Conservation (phyloP, 345 rosid species). For the Clausena lansium region DNA sequence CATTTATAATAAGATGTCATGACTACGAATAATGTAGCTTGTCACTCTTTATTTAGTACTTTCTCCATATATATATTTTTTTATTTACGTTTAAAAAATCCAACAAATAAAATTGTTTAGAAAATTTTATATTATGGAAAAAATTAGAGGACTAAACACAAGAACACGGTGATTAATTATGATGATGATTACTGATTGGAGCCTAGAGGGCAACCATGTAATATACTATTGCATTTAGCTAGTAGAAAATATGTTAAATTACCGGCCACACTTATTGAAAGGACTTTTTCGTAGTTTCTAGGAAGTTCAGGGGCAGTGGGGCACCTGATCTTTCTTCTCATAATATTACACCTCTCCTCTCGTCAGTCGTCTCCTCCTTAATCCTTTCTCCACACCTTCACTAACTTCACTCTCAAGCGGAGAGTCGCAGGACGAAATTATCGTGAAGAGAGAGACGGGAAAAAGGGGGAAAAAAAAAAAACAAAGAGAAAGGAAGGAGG, state of each 20-base stretch:
- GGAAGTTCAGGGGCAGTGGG: constrained; percentile 6
- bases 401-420: constrained; percentile 7
- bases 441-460: background rate
- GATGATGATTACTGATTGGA: no score
- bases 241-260: background rate
- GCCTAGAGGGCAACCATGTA: no score
- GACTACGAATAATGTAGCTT: background rate
- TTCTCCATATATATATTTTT: no score
- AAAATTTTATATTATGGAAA: background rate
- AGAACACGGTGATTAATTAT: background rate
- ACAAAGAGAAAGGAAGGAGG: no score
- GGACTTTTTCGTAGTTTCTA: constrained; percentile 23
- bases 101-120: no score
- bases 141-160: background rate
- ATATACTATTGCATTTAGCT: no score
- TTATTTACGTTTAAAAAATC: no score
- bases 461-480: no score
- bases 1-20: background rate
- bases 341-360: background rate
- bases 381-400: background rate
- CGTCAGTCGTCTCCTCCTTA: no score
- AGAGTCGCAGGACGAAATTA: background rate
- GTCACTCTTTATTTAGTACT: no score
- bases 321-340: background rate
- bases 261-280: no score